Conservation (phyloP, 768 basidiomycete genomes). For the Pleurotus eryngii region DNA sequence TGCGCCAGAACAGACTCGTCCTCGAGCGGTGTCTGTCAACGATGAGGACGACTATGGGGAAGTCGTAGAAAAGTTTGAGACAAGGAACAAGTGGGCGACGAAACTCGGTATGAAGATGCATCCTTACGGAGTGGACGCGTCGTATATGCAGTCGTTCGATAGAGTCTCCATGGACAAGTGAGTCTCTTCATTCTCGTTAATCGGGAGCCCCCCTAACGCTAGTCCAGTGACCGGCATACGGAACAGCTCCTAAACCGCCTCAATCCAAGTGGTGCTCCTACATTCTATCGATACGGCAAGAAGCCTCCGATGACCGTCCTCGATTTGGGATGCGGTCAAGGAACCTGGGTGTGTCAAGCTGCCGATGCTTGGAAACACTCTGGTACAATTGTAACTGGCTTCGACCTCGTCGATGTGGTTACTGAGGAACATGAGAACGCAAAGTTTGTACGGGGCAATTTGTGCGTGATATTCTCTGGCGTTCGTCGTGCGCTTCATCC, state of each 20-base stretch:
- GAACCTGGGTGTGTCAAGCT: constrained; percentile 65
- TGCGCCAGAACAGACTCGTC: not conserved
- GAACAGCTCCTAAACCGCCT: constrained; percentile 55
- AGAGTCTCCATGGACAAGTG: constrained; percentile 56
- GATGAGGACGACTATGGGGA: constrained; percentile 21
- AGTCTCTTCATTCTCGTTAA: constrained; percentile 19
- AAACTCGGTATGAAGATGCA: constrained; percentile 50
- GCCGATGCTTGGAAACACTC: constrained; percentile 56
- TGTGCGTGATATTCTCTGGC: constrained; percentile 43
- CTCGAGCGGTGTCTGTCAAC: constrained; percentile 10
- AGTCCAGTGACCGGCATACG: constrained; percentile 56
- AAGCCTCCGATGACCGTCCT: constrained; percentile 54
- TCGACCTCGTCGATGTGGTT: constrained; percentile 58
- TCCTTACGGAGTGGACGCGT: constrained; percentile 46
- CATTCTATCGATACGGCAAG: constrained; percentile 52
- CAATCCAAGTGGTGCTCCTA: constrained; percentile 48
- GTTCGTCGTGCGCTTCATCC: not conserved
- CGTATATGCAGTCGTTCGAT: constrained; percentile 70
- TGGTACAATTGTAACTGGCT: constrained; percentile 50
- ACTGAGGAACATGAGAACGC: constrained; percentile 36
- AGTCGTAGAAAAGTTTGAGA: constrained; percentile 20
- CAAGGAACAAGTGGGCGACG: constrained; percentile 36
- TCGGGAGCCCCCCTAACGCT: constrained; percentile 11
- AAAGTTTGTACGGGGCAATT: constrained; percentile 59
- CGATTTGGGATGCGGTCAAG: constrained; percentile 75